These are phyloP conservation scores for Forsythia viridissima DNA, from an alignment of 257 asterid genomes.

Conservation along the genomic window DNA sequence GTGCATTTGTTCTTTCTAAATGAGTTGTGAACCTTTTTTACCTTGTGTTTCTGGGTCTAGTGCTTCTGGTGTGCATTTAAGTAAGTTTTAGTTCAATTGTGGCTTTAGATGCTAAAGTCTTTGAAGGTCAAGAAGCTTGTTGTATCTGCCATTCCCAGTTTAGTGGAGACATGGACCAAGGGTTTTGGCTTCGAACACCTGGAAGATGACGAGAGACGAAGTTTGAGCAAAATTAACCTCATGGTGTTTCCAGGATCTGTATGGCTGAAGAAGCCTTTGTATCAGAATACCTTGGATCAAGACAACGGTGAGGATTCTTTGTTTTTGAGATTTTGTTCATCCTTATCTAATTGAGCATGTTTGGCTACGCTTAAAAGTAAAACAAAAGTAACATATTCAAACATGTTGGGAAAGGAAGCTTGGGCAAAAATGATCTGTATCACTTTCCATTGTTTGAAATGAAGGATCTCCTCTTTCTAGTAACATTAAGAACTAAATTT, in stretches of 20 bases:
- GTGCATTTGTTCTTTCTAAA: neutral
- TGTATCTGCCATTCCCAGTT: constrained; percentile 80
- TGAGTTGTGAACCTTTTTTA: neutral
- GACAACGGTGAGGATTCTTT: constrained; percentile 37
- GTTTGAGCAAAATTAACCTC: constrained; percentile 64
- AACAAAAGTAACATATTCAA: neutral
- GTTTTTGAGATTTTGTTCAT: constrained; percentile 2
- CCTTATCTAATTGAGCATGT: constrained; percentile 2
- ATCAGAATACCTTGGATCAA: constrained; percentile 27
- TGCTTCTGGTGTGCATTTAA: neutral
- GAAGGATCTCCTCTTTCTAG: neutral
- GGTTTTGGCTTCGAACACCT: constrained; percentile 84
- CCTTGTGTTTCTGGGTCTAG: neutral
- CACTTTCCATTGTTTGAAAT: neutral
- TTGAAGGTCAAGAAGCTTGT: constrained; percentile 81
- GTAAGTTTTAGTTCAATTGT: constrained; percentile 25
- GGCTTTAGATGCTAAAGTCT: constrained; percentile 66
- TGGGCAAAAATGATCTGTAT: neutral
- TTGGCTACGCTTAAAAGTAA: neutral
- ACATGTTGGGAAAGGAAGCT: neutral
- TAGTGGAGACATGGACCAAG: constrained; percentile 88
- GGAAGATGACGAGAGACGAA: constrained; percentile 66
- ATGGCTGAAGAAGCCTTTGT: constrained; percentile 74
- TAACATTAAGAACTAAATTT: neutral
- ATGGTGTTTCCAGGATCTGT: constrained; percentile 94